These are phyloP conservation scores for Plenodomus biglobosus DNA, from an alignment of 2,329 filamentous ascomycete genomes.

Conservation along the genomic window DNA sequence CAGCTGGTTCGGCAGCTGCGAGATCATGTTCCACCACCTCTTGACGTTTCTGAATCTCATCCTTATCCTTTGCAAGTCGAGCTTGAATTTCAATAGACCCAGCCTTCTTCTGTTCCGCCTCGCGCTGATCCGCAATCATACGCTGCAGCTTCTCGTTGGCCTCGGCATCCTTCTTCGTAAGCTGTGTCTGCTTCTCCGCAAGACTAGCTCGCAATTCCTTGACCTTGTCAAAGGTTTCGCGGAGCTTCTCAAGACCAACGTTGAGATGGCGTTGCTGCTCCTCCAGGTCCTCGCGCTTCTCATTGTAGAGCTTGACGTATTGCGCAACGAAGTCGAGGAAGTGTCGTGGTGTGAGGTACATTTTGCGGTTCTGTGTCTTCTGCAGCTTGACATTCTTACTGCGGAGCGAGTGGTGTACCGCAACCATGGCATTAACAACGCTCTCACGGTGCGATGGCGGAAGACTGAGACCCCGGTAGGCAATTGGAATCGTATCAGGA, in stretches of 20 bases:
- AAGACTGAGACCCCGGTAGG: slow-evolving; percentile 80
- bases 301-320: slow-evolving; percentile 95
- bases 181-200: slow-evolving; percentile 88
- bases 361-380: slow-evolving; percentile 89
- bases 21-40: slow-evolving; percentile 86
- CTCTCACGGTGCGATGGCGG: slow-evolving; percentile 89
- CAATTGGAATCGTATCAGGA: slow-evolving; percentile 89
- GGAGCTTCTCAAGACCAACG: slow-evolving; percentile 93
- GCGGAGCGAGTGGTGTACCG: slow-evolving; percentile 93
- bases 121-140: slow-evolving; percentile 94
- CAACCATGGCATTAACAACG: slow-evolving; percentile 97
- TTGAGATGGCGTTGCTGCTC: slow-evolving; percentile 98
- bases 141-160: slow-evolving; percentile 96
- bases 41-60: slow-evolving; percentile 78
- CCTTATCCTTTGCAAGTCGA: slow-evolving; percentile 84
- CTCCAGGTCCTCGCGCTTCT: slow-evolving; percentile 97
- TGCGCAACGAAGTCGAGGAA: slow-evolving; percentile 98
- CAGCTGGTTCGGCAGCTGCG: slow-evolving; percentile 88
- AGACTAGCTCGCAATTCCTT: slow-evolving; percentile 86
- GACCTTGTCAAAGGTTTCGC: slow-evolving; percentile 97
- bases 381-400: slow-evolving; percentile 84
- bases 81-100: slow-evolving; percentile 86
- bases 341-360: slow-evolving; percentile 92
- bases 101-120: slow-evolving; percentile 88
- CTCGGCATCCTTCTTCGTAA: slow-evolving; percentile 91